Percentiles rank a stretch among this genome's conserved stretches.
These are phyloP conservation scores for Linnemannia elongata DNA, from an alignment of 192 early-diverging fungal species.

Conservation along the genomic window DNA sequence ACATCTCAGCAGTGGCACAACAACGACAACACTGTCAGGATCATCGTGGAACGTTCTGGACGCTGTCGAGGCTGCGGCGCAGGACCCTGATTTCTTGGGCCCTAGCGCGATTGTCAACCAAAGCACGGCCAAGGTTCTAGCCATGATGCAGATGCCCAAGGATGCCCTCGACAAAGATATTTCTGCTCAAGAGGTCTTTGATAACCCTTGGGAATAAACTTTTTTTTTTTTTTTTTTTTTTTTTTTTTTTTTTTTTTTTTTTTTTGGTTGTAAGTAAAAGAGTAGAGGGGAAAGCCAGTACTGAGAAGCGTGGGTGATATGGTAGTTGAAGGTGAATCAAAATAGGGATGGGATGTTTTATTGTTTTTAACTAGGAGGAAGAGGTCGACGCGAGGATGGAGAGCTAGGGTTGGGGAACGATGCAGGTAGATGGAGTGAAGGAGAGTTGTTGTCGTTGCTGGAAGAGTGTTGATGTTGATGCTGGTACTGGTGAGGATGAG, in stretches of 20 bases:
- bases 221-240: too few species aligned
- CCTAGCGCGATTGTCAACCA: constrained; percentile 10
- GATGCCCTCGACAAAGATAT: constrained; percentile 70
- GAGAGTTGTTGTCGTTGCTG: background rate
- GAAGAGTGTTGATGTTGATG: background rate
- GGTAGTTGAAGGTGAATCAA: too few species aligned
- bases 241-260: too few species aligned
- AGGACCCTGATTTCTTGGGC: constrained; percentile 45
- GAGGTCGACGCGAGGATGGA: background rate
- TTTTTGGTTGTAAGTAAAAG: too few species aligned
- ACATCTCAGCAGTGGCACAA: background rate
- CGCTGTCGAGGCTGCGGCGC: constrained; percentile 41
- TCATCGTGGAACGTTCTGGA: constrained; percentile 40
- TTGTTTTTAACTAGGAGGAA: background rate
- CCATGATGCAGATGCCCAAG: constrained; percentile 78
- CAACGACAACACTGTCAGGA: background rate
- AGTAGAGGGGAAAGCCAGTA: background rate
- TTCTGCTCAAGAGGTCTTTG: constrained; percentile 68
- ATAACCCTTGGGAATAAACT: constrained; percentile 54
- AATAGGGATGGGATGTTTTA: background rate
- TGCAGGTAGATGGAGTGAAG: background rate
- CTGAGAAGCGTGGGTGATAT: too few species aligned
- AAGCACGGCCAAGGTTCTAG: constrained; percentile 36
- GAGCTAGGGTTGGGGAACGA: background rate
- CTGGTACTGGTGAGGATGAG: background rate